phyloP scores from a whole-genome alignment of 495 filamentous ascomycete species.

The Poronia punctata region DNA sequence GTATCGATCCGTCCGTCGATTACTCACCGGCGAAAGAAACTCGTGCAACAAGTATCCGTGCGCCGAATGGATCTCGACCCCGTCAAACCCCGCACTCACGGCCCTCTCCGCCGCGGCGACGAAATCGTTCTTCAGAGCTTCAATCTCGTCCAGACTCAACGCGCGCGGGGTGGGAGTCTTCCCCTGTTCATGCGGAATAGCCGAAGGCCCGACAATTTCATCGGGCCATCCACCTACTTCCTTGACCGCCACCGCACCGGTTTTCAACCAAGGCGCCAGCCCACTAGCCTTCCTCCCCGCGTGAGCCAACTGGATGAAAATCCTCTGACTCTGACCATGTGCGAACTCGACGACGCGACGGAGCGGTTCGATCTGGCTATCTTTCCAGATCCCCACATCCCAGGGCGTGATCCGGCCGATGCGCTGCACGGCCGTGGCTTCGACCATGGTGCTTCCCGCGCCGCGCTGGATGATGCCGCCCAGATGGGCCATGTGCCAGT shows the following conservation, averaged over 20 bases:
- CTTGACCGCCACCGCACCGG: conserved; percentile 41
- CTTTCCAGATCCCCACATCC: conserved; percentile 66
- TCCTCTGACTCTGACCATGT: conserved; percentile 59
- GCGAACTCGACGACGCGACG: conserved; percentile 57
- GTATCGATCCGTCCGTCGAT: conserved; percentile 55
- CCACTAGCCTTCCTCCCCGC: conserved; percentile 67
- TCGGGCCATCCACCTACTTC: conserved; percentile 57
- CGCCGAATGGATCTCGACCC: conserved; percentile 41
- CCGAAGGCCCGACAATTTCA: conserved; percentile 48
- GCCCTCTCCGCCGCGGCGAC: conserved; percentile 46
- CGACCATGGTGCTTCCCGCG: conserved; percentile 59
- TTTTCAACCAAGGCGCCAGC: conserved; percentile 56
- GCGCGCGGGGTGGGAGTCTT: conserved; percentile 44
- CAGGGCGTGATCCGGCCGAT: conserved; percentile 70
- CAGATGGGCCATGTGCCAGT: conserved; percentile 53
- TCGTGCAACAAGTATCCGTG: conserved; percentile 50
- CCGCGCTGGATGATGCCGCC: conserved; percentile 57
- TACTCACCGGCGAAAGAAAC: conserved; percentile 48
- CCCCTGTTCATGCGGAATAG: conserved; percentile 43
- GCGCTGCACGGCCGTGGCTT: conserved; percentile 62
- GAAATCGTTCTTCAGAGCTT: conserved; percentile 49
- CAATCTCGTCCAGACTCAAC: conserved; percentile 53
- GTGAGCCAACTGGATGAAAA: conserved; percentile 69
- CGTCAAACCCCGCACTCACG: conserved; percentile 49
- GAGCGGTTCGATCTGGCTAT: conserved; percentile 59